Evolutionary conservation across 352 stramenopile species (phyloP).

Genomic region (Globisporangium parvum): DNA sequence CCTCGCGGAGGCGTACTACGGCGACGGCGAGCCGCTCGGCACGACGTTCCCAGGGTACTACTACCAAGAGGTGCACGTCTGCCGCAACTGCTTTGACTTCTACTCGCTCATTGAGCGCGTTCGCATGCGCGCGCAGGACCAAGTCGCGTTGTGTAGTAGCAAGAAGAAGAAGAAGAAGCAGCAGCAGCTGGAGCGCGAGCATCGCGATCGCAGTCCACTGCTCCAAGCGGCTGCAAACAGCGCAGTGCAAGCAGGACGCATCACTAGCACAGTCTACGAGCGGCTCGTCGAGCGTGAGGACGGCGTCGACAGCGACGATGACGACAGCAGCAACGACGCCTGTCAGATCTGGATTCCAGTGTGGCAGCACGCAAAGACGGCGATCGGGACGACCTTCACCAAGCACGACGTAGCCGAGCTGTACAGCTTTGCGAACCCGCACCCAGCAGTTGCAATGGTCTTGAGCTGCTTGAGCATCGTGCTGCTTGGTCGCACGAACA

Average conservation of each 20-base stretch:
- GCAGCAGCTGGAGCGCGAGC: constrained; percentile 9
- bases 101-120: constrained; percentile 76
- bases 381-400: constrained; percentile 23
- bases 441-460: constrained; percentile 76
- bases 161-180: constrained; percentile 16
- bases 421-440: constrained; percentile 74
- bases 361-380: constrained; percentile 26
- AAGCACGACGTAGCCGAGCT: constrained; percentile 76
- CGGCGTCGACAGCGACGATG: background rate
- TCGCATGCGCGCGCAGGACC: constrained; percentile 53
- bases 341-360: constrained; percentile 27
- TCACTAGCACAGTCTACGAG: background rate
- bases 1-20: constrained; percentile 66
- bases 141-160: constrained; percentile 21
- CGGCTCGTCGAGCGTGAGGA: constrained; percentile 1
- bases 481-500: constrained; percentile 26
- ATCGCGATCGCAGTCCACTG: background rate
- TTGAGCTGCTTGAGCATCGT: constrained; percentile 50
- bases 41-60: constrained; percentile 78
- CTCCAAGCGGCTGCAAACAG: background rate
- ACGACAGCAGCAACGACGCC: background rate
- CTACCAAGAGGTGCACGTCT: constrained; percentile 78
- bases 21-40: constrained; percentile 65
- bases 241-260: background rate
- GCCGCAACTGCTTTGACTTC: constrained; percentile 69